Evolutionary conservation across 345 rosid species (phyloP).

Genomic region (Sonneratia caseolaris): DNA sequence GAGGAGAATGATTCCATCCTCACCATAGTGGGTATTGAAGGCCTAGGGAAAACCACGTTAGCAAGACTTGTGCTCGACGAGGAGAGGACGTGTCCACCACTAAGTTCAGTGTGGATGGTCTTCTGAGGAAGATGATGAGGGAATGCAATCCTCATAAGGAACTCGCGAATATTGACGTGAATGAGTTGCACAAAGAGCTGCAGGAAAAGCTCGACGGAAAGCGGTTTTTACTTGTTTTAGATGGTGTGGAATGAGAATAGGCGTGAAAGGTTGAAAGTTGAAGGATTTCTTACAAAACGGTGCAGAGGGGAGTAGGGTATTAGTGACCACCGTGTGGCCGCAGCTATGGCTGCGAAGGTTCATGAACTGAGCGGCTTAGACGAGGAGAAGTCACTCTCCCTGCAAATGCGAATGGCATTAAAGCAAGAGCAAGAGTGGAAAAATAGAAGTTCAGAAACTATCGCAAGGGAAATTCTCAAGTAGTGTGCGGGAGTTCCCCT

Average conservation of each 20-base stretch:
- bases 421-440: neutral
- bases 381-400: neutral
- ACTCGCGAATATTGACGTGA: too few relatives aligned
- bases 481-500: neutral
- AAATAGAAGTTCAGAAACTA: neutral
- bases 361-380: neutral
- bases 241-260: too few relatives aligned
- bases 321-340: neutral
- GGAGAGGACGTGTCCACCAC: too few relatives aligned
- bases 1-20: constrained; percentile 3
- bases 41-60: too few relatives aligned
- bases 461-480: neutral
- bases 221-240: too few relatives aligned
- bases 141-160: too few relatives aligned
- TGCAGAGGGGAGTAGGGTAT: constrained; percentile 3
- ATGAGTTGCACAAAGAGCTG: too few relatives aligned
- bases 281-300: neutral
- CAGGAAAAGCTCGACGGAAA: too few relatives aligned
- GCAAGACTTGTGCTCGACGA: too few relatives aligned
- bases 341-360: neutral
- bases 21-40: constrained; percentile 11
- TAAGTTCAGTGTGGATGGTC: too few relatives aligned
- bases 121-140: too few relatives aligned
- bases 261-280: neutral
- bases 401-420: neutral